A percentile compares a stretch with the other conserved stretches of the same genome.
Evolutionary conservation across 257 asterid genomes (phyloP).

Genomic region (Solanum chmielewskii): DNA sequence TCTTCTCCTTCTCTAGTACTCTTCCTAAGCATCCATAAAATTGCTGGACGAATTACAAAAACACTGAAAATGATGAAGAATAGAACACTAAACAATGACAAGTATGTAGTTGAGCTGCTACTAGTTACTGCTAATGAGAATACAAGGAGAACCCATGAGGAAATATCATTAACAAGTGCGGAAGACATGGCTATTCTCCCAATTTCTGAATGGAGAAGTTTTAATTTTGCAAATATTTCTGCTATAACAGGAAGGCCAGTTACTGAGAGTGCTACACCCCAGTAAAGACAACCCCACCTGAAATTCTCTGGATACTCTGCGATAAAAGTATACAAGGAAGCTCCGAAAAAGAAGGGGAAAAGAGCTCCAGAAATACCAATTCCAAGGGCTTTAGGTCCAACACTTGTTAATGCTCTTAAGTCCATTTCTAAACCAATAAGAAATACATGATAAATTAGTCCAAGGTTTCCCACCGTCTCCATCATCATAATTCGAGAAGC

Average conservation of each 20-base stretch:
- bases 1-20: constrained; percentile 7
- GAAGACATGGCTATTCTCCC: constrained; percentile 14
- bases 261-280: constrained; percentile 15
- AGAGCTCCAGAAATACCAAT: constrained; percentile 13
- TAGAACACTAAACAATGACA: neutral
- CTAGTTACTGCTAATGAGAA: neutral
- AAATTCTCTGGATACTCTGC: neutral
- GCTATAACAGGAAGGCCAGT: constrained; percentile 12
- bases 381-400: constrained; percentile 5
- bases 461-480: constrained; percentile 11
- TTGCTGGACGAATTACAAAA: constrained; percentile 1
- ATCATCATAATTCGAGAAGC: constrained; percentile 4
- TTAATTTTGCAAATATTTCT: neutral
- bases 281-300: constrained; percentile 1
- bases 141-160: constrained; percentile 9
- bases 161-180: neutral
- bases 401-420: constrained; percentile 3
- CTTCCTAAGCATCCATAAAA: constrained; percentile 9
- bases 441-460: constrained; percentile 10
- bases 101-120: neutral
- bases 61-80: neutral
- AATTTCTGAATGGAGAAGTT: constrained; percentile 16
- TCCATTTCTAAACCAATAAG: constrained; percentile 15
- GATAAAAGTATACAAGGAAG: neutral
- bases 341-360: constrained; percentile 4